Conservation (phyloP, 2,329 filamentous ascomycete genomes). For the Tolypocladium pustulatum region DNA sequence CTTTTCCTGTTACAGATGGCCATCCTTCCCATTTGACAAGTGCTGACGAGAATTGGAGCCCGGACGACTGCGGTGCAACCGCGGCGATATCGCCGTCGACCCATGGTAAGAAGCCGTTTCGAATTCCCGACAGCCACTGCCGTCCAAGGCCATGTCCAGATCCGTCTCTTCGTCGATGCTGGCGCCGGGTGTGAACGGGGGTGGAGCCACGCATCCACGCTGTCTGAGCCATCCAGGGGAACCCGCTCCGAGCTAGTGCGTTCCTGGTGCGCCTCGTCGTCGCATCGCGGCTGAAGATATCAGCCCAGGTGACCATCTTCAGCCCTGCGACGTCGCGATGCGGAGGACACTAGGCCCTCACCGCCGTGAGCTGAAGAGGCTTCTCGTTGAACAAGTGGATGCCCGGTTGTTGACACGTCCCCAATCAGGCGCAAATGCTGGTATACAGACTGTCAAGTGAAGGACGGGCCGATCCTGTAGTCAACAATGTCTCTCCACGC, state of each 20-base stretch:
- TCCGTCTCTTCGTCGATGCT: not conserved
- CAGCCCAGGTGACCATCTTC: not conserved
- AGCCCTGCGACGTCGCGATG: not conserved
- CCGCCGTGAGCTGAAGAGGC: not conserved
- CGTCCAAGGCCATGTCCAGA: not conserved
- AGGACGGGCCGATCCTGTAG: not conserved
- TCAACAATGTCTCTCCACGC: not conserved
- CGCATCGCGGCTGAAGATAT: not conserved
- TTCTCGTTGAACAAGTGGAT: not conserved
- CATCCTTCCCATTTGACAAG: not conserved
- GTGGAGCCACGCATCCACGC: not conserved
- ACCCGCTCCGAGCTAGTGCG: not conserved
- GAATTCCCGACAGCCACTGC: not conserved
- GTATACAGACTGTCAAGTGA: not conserved
- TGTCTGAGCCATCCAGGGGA: not conserved
- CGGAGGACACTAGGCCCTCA: not conserved
- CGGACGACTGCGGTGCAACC: not conserved
- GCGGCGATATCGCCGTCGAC: not conserved
- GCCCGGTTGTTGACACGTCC: not conserved
- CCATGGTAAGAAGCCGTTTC: not conserved
- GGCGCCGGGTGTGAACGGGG: not conserved
- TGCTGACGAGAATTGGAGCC: not conserved
- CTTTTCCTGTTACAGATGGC: not conserved
- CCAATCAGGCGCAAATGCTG: not conserved
- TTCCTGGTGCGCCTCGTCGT: not conserved